Conservation (phyloP, 2,329 filamentous ascomycete genomes). For the Talaromyces sp. region DNA sequence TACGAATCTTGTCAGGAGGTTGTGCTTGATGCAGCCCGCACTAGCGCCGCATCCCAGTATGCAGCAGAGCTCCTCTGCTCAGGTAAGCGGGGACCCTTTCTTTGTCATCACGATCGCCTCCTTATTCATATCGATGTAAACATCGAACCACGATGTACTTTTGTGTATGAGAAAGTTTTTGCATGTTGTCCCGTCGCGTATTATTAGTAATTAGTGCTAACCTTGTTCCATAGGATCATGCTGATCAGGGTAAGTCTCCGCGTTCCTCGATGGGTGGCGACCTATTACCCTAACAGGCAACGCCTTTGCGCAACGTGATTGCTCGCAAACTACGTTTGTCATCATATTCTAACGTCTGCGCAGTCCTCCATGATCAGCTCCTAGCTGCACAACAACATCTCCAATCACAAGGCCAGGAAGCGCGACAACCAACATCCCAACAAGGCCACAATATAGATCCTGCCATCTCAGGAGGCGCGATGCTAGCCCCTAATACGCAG, state of each 20-base stretch:
- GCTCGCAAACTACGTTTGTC: neutral
- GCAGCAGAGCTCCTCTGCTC: conserved; percentile 51
- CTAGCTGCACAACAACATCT: conserved; percentile 51
- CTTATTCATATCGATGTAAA: neutral
- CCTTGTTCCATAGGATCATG: conserved; percentile 32
- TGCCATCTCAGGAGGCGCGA: conserved; percentile 53
- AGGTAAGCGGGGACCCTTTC: conserved; percentile 52
- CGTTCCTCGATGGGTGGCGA: too few species aligned
- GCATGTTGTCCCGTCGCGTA: neutral
- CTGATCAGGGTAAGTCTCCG: conserved; percentile 44
- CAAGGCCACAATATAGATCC: conserved; percentile 60
- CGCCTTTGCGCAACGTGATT: neutral
- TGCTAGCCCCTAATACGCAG: conserved; percentile 43
- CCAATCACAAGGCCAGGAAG: conserved; percentile 46
- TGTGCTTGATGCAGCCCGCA: conserved; percentile 45
- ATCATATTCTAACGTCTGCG: conserved; percentile 10
- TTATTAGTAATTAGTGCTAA: neutral
- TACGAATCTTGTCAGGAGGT: conserved; percentile 16
- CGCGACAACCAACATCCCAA: conserved; percentile 42
- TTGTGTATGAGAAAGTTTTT: neutral
- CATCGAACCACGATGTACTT: neutral
- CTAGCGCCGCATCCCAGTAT: conserved; percentile 51
- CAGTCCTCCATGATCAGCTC: conserved; percentile 64
- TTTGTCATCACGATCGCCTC: conserved; percentile 34
- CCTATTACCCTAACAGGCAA: neutral